A percentile compares a stretch with the other conserved stretches of the same genome.
Conservation (phyloP, 2,329 filamentous ascomycete species). For the Neofusicoccum kwambonambiense region DNA sequence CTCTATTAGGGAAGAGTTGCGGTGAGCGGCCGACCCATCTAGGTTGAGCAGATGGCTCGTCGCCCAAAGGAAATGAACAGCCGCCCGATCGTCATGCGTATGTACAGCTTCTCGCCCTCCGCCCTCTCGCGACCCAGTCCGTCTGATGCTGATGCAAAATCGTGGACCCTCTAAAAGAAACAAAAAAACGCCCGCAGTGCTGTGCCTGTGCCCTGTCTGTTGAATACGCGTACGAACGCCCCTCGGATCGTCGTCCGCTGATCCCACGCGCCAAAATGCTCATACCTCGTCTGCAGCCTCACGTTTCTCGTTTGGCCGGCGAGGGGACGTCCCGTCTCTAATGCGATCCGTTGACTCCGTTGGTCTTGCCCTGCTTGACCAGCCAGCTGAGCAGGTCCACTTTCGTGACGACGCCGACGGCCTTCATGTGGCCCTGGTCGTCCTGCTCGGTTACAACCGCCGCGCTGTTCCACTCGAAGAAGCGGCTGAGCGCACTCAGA, state of each 20-base stretch:
- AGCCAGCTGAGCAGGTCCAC: conserved; percentile 93
- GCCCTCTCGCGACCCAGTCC: neutral
- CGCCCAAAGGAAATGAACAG: neutral
- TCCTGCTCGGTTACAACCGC: conserved; percentile 85
- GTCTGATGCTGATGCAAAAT: neutral
- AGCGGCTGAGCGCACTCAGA: conserved; percentile 78
- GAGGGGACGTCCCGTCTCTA: neutral
- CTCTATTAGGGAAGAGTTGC: neutral
- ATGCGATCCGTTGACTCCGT: conserved; percentile 9
- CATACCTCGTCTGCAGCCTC: neutral
- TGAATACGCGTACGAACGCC: conserved; percentile 14
- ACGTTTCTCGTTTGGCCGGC: neutral
- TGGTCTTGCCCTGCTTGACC: conserved; percentile 60
- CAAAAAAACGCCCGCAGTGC: neutral
- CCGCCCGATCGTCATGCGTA: neutral
- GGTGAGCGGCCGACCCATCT: neutral
- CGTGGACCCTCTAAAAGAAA: neutral
- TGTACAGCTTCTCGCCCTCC: neutral
- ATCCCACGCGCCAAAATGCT: neutral
- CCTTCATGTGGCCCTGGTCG: conserved; percentile 60
- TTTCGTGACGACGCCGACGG: conserved; percentile 90
- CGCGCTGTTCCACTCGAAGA: conserved; percentile 97
- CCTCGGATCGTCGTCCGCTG: neutral
- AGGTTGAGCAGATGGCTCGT: conserved; percentile 14
- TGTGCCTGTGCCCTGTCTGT: neutral